phyloP scores from a whole-genome alignment of 148 eudicot species.

The Rheum nobile region DNA sequence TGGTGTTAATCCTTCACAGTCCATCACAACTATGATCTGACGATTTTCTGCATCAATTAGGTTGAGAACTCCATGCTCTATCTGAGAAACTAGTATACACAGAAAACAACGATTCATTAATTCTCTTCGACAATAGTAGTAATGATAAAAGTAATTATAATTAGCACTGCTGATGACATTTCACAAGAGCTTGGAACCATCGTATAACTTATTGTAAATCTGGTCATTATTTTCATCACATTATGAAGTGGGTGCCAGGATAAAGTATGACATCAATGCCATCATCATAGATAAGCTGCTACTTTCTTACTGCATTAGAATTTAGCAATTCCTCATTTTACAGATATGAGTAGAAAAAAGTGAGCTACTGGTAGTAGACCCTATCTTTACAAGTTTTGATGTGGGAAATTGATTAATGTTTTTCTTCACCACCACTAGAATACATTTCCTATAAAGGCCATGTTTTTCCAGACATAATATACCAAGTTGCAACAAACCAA shows the following conservation, averaged over 20 bases:
- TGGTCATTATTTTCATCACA: not conserved
- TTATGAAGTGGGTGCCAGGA: not conserved
- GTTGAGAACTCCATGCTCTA: conserved; percentile 50
- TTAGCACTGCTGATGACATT: not conserved
- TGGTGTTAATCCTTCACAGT: conserved; percentile 58
- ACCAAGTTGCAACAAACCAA: not conserved
- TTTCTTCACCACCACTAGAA: not conserved
- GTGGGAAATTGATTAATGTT: not conserved
- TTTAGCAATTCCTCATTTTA: not conserved
- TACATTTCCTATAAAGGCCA: not conserved
- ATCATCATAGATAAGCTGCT: not conserved
- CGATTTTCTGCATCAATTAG: conserved; percentile 33
- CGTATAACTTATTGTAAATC: not conserved
- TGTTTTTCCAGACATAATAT: not conserved
- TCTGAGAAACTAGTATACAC: conserved; percentile 55
- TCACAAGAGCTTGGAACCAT: not conserved
- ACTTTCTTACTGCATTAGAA: not conserved
- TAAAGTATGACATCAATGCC: not conserved
- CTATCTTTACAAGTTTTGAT: not conserved
- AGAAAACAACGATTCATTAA: not conserved
- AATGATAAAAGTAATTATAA: not conserved
- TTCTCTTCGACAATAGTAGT: not conserved
- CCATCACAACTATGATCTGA: conserved; percentile 56
- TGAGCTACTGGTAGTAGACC: not conserved
- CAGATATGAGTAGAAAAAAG: not conserved